Conservation (phyloP, 2,329 filamentous ascomycete species). For the Chaetomiaceae sp. region DNA sequence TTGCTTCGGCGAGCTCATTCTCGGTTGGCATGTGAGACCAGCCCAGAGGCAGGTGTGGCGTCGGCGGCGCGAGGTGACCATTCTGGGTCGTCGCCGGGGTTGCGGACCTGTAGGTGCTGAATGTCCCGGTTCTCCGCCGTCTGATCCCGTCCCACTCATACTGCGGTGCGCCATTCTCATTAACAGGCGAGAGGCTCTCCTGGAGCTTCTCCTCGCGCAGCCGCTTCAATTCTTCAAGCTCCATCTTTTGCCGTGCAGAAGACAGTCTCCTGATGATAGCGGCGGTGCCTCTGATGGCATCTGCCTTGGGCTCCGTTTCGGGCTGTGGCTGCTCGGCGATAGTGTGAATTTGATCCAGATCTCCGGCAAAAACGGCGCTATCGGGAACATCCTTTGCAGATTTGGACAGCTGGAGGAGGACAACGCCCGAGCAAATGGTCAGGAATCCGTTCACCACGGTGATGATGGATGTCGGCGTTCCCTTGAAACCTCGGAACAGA, state of each 20-base stretch:
- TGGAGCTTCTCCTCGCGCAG: slow-evolving; percentile 72
- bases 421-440: slow-evolving; percentile 87
- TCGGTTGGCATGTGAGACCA: slow-evolving; percentile 79
- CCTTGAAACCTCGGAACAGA: slow-evolving; percentile 90
- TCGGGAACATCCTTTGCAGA: slow-evolving; percentile 97
- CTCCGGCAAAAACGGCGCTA: slow-evolving; percentile 83
- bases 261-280: slow-evolving; percentile 85
- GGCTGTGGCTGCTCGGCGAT: slow-evolving; percentile 93
- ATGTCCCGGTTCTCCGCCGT: slow-evolving; percentile 52
- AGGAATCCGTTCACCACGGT: slow-evolving; percentile 93
- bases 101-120: slow-evolving; percentile 38
- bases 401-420: slow-evolving; percentile 92
- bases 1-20: slow-evolving; percentile 54
- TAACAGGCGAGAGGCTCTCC: slow-evolving; percentile 68
- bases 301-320: slow-evolving; percentile 93
- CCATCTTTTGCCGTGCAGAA: slow-evolving; percentile 67
- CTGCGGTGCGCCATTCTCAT: slow-evolving; percentile 63
- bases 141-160: slow-evolving; percentile 92
- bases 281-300: slow-evolving; percentile 87
- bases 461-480: slow-evolving; percentile 71
- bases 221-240: slow-evolving; percentile 72
- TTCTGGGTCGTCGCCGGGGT: slow-evolving; percentile 33
- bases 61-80: slow-evolving; percentile 36
- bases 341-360: slow-evolving; percentile 90
- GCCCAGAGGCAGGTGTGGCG: slow-evolving; percentile 69